Evolutionary conservation across 805 yeast species (phyloP).

Genomic region (Ogataea ganodermae): DNA sequence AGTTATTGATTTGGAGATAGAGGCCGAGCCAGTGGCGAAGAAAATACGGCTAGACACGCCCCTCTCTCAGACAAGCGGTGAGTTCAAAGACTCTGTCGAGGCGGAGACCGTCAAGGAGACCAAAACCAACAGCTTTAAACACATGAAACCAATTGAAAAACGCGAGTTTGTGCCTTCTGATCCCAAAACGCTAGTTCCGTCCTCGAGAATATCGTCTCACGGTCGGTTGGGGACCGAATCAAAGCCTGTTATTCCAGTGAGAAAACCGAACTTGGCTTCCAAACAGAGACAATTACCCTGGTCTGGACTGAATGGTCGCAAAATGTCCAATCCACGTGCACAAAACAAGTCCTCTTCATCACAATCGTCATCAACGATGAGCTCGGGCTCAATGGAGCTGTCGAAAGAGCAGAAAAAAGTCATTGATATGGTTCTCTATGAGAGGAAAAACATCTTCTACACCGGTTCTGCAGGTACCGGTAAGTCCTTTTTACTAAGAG

Average conservation of each 20-base stretch:
- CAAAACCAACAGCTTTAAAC: constrained; percentile 22
- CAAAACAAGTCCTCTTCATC: constrained; percentile 10
- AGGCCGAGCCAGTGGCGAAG: constrained; percentile 1
- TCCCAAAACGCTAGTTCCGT: constrained; percentile 5
- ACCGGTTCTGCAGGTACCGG: constrained; percentile 92
- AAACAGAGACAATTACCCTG: constrained; percentile 25
- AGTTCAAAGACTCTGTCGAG: constrained; percentile 6
- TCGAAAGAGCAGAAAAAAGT: constrained; percentile 48
- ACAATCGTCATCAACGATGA: background rate
- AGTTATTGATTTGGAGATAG: constrained; percentile 4
- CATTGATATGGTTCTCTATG: constrained; percentile 51
- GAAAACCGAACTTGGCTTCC: constrained; percentile 11
- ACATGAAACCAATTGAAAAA: constrained; percentile 24
- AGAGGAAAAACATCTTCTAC: constrained; percentile 60
- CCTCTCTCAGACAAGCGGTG: background rate
- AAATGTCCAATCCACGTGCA: constrained; percentile 24
- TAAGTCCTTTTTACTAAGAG: constrained; percentile 67
- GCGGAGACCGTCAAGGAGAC: background rate
- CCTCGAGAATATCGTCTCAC: background rate
- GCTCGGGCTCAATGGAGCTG: constrained; percentile 10
- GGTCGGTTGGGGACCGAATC: background rate
- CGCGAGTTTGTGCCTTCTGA: constrained; percentile 12
- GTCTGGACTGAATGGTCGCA: constrained; percentile 12
- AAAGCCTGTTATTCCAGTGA: constrained; percentile 6
- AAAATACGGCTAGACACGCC: background rate